These are phyloP conservation scores for Thielaviopsis euricoi DNA, from an alignment of 2,329 filamentous ascomycete genomes.

Conservation along the genomic window DNA sequence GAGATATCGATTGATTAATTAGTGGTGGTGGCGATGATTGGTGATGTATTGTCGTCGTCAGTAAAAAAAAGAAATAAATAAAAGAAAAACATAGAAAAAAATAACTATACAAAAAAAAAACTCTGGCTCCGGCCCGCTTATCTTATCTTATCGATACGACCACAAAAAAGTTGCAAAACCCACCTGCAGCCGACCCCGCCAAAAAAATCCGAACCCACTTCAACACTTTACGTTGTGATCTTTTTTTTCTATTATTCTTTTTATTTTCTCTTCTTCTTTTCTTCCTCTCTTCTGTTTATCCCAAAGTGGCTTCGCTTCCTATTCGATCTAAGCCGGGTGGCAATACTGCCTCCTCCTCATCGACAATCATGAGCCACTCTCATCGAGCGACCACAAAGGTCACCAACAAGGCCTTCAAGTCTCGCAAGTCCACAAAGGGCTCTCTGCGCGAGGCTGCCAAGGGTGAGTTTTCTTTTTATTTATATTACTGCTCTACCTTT, in stretches of 20 bases:
- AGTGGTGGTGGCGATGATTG: no score
- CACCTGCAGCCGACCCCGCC: conserved; percentile 2
- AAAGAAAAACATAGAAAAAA: background rate
- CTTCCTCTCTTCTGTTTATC: conserved; percentile 13
- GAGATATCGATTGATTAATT: no score
- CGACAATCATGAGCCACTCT: conserved; percentile 57
- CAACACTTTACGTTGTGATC: background rate
- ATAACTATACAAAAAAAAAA: background rate
- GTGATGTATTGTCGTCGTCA: no score
- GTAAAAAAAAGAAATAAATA: background rate
- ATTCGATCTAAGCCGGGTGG: conserved; percentile 77
- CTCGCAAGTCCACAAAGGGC: conserved; percentile 75
- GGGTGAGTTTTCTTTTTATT: conserved; percentile 35
- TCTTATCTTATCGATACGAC: conserved; percentile 13
- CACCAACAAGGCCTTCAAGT: conserved; percentile 82
- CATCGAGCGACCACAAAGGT: conserved; percentile 87
- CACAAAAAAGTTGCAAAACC: conserved; percentile 17
- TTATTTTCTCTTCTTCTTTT: background rate
- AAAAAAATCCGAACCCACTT: conserved; percentile 6
- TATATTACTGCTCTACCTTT: background rate
- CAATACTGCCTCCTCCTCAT: conserved; percentile 48
- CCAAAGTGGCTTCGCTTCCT: conserved; percentile 52
- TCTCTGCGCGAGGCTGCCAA: conserved; percentile 72
- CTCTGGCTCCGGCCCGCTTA: background rate
- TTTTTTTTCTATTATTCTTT: background rate